Evolutionary conservation across 2,329 filamentous ascomycete species (phyloP).

Genomic region (Neofusicoccum parvum): DNA sequence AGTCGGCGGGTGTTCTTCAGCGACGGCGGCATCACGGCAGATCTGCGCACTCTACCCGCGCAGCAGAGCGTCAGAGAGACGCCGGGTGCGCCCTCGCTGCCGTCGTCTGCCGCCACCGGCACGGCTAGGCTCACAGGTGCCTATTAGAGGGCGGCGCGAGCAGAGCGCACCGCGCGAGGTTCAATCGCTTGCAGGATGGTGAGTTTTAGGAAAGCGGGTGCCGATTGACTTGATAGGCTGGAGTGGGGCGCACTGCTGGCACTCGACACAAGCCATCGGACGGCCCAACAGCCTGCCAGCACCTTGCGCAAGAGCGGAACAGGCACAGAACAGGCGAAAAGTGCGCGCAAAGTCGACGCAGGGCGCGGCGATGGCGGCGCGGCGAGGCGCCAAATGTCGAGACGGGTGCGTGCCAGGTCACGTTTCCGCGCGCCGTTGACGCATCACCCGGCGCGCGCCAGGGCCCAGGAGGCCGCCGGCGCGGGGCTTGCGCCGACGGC

Average conservation of each 20-base stretch:
- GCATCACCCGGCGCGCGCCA: slow-evolving; percentile 14
- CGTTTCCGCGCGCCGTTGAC: slow-evolving; percentile 15
- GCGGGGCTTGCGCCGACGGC: background rate
- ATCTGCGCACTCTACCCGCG: slow-evolving; percentile 17
- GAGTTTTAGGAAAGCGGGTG: slow-evolving; percentile 27
- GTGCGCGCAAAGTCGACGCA: slow-evolving; percentile 1
- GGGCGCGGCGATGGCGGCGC: background rate
- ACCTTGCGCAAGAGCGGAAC: slow-evolving; percentile 16
- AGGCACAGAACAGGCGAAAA: slow-evolving; percentile 15
- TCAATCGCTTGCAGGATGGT: slow-evolving; percentile 22
- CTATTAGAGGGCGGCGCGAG: slow-evolving; percentile 2
- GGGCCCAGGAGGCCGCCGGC: background rate
- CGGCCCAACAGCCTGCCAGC: slow-evolving; percentile 19
- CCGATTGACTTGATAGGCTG: slow-evolving; percentile 26
- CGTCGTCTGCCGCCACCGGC: slow-evolving; percentile 1
- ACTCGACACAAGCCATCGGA: slow-evolving; percentile 18
- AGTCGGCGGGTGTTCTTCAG: slow-evolving; percentile 17
- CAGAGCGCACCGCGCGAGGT: slow-evolving; percentile 10
- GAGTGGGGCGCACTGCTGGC: slow-evolving; percentile 21
- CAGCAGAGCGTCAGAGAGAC: slow-evolving; percentile 2
- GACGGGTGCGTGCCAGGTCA: slow-evolving; percentile 5
- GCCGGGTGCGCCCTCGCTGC: slow-evolving; percentile 6
- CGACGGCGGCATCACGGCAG: slow-evolving; percentile 16
- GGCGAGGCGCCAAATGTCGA: slow-evolving; percentile 3
- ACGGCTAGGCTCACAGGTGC: background rate